Evolutionary conservation across 805 yeast species (phyloP).

Genomic region (Lipomyces sp.): DNA sequence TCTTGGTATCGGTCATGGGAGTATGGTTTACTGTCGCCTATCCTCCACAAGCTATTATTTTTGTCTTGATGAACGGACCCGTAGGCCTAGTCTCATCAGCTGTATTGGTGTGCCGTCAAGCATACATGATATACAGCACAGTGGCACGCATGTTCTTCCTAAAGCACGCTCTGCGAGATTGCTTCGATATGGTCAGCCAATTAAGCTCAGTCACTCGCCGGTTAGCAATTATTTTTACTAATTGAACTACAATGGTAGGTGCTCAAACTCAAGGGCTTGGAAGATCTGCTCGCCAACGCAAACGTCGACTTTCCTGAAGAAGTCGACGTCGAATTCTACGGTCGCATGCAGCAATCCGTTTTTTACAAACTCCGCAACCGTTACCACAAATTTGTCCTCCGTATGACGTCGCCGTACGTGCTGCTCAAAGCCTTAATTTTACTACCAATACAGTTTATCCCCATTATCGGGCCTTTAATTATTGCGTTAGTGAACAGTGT

Average conservation of each 20-base stretch:
- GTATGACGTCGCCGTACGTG: constrained; percentile 47
- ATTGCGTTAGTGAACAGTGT: constrained; percentile 54
- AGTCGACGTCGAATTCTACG: constrained; percentile 39
- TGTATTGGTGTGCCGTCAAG: constrained; percentile 24
- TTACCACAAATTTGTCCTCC: constrained; percentile 20
- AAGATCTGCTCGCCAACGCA: constrained; percentile 48
- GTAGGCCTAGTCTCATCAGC: constrained; percentile 23
- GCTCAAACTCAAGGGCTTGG: constrained; percentile 47
- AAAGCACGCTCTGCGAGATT: constrained; percentile 19
- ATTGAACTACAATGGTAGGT: constrained; percentile 18
- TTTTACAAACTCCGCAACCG: constrained; percentile 13
- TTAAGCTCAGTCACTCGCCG: neutral
- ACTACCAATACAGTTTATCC: constrained; percentile 51
- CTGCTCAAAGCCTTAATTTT: constrained; percentile 45
- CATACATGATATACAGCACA: constrained; percentile 16
- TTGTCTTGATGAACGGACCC: constrained; percentile 31
- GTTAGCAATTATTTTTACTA: neutral
- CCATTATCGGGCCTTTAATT: constrained; percentile 57
- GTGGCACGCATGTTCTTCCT: constrained; percentile 25
- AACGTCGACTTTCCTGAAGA: constrained; percentile 43
- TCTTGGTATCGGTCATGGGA: constrained; percentile 14
- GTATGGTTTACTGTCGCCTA: constrained; percentile 26
- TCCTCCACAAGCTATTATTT: constrained; percentile 25
- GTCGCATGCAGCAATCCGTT: constrained; percentile 2
- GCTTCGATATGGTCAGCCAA: constrained; percentile 27